Evolutionary conservation across 192 early-diverging fungal genomes (phyloP).

Genomic region (Linnemannia schmuckeri): DNA sequence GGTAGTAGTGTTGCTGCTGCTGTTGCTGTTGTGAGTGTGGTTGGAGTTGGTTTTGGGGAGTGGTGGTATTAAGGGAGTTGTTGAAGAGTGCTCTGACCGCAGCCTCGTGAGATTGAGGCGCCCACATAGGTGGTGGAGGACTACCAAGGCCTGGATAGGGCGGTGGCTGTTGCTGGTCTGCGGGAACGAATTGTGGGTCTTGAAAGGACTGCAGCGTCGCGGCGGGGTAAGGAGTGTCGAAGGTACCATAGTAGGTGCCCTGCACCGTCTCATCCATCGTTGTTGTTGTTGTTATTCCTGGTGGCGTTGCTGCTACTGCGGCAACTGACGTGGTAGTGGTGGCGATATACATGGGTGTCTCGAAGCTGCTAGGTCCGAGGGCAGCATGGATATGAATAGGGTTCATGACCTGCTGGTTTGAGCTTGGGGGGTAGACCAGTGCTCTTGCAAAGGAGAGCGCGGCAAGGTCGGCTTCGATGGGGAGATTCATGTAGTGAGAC

Average conservation of each 20-base stretch:
- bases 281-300: background rate
- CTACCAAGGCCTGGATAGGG: background rate
- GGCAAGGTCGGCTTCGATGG: background rate
- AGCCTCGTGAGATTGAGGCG: background rate
- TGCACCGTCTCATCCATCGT: background rate
- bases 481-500: background rate
- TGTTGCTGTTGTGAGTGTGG: background rate
- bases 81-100: background rate
- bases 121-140: background rate
- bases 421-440: background rate
- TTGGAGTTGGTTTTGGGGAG: background rate
- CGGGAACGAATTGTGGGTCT: background rate
- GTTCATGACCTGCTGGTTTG: background rate
- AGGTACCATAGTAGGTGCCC: background rate
- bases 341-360: background rate
- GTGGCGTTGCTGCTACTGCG: background rate
- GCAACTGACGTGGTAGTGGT: background rate
- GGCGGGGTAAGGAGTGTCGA: background rate
- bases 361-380: background rate
- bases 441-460: background rate
- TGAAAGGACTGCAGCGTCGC: background rate
- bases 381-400: background rate
- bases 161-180: background rate
- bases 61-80: background rate
- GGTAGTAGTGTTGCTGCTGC: background rate